Base-by-base conservation (phyloP, 2,329 filamentous ascomycete genomes). In the Penicillium sp. region DNA sequence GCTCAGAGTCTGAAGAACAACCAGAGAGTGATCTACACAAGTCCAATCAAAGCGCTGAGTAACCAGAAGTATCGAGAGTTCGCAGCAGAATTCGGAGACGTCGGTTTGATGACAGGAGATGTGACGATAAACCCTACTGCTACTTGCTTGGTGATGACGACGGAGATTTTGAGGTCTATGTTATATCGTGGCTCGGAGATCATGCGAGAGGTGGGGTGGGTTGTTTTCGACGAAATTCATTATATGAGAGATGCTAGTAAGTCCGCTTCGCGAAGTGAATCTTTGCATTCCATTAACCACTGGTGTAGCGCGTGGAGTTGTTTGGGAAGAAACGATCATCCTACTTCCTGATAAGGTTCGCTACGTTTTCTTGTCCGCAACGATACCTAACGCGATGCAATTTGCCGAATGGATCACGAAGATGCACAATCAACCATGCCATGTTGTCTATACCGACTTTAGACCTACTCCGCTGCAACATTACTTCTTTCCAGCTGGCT, bases 261-360 rank as follows among this genome's bases (percentile, higher is more conserved):
- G 76, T 66, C 7, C 3, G 19, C 44, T 21, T 47, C 21, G 38
- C 51, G 6, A 8, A 8, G 41, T 1, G 1, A 30, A 41, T 49
- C 11, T 38, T 45, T 44, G 3, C 11, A 50, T 30, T 23, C 41
- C 38, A 57, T 66, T 76, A 57, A 75, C 31, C 46, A 47, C 44
- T 26, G 52, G 50, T 55, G 35, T 64, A 80, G 86, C 88, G 55
- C 87, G 95, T 79, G 95, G 95, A 82, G 95, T 99, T 0, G 95
- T 99, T 2, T 99, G 95, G 95, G 95, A 99, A 78, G 95, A 99
- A 82, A 98, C 95, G 45, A 98, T 99, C 74, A 99, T 99, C 72
- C 85, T 99, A 68, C 84, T 99, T 31, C 95, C 95, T 4, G 95
- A 99, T 83, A 98, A 99, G 85, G 96, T 99, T 69, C 91, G 93